These are phyloP conservation scores for Hortiboletus flavorubellus DNA, from an alignment of 768 basidiomycete genomes.

Conservation along the genomic window DNA sequence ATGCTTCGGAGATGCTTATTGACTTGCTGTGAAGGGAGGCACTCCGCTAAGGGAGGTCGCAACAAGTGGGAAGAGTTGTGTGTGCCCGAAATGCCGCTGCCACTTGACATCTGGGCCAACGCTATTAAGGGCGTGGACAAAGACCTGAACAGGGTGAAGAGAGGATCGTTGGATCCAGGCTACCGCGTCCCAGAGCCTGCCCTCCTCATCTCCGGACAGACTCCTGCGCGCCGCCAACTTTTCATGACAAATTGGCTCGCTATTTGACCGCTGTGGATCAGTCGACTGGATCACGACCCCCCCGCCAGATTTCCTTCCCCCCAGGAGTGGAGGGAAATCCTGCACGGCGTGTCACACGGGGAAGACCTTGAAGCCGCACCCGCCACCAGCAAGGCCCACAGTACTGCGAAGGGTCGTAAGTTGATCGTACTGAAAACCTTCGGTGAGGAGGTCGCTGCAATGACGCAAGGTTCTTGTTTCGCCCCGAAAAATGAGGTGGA, in stretches of 20 bases:
- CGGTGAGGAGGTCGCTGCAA: neutral
- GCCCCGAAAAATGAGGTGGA: neutral
- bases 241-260: conserved; percentile 12
- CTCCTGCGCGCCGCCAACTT: neutral
- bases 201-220: neutral
- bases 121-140: neutral
- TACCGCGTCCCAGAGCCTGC: conserved; percentile 11
- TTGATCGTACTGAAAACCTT: neutral
- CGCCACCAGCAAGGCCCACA: neutral
- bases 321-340: conserved; percentile 4
- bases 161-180: neutral
- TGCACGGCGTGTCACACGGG: too few relatives aligned
- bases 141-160: neutral
- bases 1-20: too few relatives aligned
- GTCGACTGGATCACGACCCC: conserved; percentile 1
- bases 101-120: neutral
- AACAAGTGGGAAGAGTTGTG: neutral
- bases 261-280: conserved; percentile 2
- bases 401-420: neutral
- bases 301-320: neutral
- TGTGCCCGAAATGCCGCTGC: neutral
- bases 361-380: neutral
- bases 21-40: too few relatives aligned
- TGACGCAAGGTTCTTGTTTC: neutral
- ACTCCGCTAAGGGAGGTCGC: neutral